These are phyloP conservation scores for Agrostemma githago DNA, from an alignment of 148 eudicot genomes.

Conservation along the genomic window DNA sequence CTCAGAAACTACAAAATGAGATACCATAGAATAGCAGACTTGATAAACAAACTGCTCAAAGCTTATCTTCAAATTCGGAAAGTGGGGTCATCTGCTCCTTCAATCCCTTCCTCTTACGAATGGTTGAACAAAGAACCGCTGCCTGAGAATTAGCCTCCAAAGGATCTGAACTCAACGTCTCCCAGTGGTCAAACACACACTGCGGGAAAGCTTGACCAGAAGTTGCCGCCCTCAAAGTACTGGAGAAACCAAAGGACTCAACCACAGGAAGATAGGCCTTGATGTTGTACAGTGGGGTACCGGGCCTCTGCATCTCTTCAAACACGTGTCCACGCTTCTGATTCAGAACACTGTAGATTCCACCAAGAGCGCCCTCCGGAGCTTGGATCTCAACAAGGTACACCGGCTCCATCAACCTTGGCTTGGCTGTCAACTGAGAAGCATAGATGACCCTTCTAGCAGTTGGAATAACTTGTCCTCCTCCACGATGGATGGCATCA, in stretches of 20 bases:
- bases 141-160: constrained; percentile 11
- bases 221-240: constrained; percentile 20
- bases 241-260: constrained; percentile 18
- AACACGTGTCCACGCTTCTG: constrained; percentile 26
- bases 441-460: constrained; percentile 22
- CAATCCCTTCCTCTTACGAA: constrained; percentile 25
- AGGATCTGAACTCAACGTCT: constrained; percentile 11
- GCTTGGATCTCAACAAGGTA: constrained; percentile 25
- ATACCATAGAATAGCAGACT: not conserved
- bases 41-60: not conserved
- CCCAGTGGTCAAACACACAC: constrained; percentile 26
- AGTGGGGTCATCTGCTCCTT: constrained; percentile 20
- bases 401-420: constrained; percentile 21
- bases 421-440: constrained; percentile 23
- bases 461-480: constrained; percentile 22
- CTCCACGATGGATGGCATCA: constrained; percentile 23
- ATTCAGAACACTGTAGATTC: constrained; percentile 22
- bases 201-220: constrained; percentile 24
- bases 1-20: not conserved
- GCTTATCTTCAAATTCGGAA: constrained; percentile 22
- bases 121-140: not conserved
- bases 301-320: constrained; percentile 22
- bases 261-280: constrained; percentile 20
- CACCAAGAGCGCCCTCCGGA: constrained; percentile 21
- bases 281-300: constrained; percentile 25